Base-by-base conservation (phyloP, 1,139 yeast species). In the Candida mesenterica region DNA sequence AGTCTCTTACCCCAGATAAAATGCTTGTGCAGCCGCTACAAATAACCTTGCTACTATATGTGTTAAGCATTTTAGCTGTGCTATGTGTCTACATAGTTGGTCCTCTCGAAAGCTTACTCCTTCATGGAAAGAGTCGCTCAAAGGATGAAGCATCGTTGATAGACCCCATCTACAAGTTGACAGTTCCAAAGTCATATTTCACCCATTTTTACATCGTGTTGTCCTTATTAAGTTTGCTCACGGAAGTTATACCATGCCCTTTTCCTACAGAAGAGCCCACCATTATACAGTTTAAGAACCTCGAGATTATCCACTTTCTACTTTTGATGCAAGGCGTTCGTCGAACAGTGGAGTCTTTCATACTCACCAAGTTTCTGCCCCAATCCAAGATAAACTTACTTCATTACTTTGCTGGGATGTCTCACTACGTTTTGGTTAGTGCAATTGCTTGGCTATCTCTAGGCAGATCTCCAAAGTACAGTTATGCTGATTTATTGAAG, bases 341-440 rank as follows among this genome's bases (percentile, higher is more conserved):
- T 47, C 66, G 97, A 38, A 49, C 73, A 6, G 55, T 61, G 27
- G 97, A 90, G 54, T 78, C 88, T 36, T 38, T 65, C 1, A 63
- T 49, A 28, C 62, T 86, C 16, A 68, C 77, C 33, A 72, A 65
- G 22, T 75, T 73, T 47, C 64, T 72, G 12, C 45, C 63, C 10
- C 49, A 54, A 0, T 71, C 94, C 1, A 67, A 72, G 37, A 89
- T 90, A 66, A 87, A 89, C 53, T 43, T 86, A 19, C 65, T 81
- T 3, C 97, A 90, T 57, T 90, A 87, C 50, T 30, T 82, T 1
- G 86, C 77, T 12, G 97, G 97, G 0, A 30, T 85, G 4, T 61
- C 69, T 43, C 89, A 83, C 53, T 90, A 90, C 50, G 37, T 73
- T 0, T 41, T 67, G 47, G 46, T 59, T 7, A 30, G 39, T 30